phyloP scores from a whole-genome alignment of 441 rosid genomes.

The Euphorbia corollata region DNA sequence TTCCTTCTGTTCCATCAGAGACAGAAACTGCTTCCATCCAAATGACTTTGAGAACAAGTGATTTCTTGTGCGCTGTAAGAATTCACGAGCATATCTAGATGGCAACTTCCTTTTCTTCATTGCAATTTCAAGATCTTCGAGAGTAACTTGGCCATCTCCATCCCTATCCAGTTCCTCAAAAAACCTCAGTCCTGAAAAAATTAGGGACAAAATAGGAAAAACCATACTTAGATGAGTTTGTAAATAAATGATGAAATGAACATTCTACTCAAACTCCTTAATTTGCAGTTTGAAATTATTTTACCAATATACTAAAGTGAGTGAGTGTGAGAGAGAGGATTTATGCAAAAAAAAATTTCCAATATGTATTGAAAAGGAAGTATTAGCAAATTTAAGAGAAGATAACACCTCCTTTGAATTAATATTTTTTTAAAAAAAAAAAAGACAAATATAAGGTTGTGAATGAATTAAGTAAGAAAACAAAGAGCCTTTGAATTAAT shows the following conservation, averaged over 20 bases:
- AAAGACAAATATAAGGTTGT: background rate
- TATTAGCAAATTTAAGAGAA: background rate
- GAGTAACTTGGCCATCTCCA: conserved; percentile 87
- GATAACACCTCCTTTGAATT: background rate
- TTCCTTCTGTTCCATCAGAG: conserved; percentile 96
- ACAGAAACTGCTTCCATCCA: conserved; percentile 93
- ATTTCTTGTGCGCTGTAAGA: conserved; percentile 74
- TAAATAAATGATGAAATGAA: background rate
- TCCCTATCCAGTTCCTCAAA: conserved; percentile 96
- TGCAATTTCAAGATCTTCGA: conserved; percentile 94
- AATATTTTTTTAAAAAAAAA: no score
- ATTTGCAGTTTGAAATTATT: background rate
- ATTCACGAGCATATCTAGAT: conserved; percentile 70
- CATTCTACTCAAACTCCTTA: background rate
- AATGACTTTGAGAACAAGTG: conserved; percentile 91
- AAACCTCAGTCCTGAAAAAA: conserved; percentile 71
- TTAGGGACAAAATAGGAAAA: conserved; percentile 13
- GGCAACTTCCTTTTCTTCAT: conserved; percentile 86
- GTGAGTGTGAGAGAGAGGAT: background rate
- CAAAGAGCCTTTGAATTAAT: background rate
- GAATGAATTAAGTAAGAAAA: background rate
- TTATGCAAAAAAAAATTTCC: background rate
- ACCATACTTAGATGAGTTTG: background rate
- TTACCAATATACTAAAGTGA: background rate
- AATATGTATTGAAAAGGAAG: background rate